Evolutionary conservation across 2,329 filamentous ascomycete species (phyloP).

Genomic region (Aspergillus sp.): DNA sequence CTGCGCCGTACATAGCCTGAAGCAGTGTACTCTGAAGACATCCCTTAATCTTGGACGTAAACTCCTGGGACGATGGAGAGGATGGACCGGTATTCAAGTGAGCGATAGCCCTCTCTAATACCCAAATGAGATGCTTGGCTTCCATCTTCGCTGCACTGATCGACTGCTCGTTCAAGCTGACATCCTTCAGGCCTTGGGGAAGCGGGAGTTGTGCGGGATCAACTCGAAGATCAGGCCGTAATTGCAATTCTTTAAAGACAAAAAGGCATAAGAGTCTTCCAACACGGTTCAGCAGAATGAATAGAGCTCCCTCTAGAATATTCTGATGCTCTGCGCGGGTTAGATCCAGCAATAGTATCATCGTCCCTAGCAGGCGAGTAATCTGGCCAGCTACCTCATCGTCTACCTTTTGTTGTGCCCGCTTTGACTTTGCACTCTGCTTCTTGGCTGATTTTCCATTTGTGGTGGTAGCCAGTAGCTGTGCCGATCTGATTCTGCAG

Average conservation of each 20-base stretch:
- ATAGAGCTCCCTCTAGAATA: slow-evolving; percentile 39
- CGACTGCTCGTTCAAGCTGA: slow-evolving; percentile 16
- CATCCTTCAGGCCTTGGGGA: slow-evolving; percentile 25
- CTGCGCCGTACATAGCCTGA: slow-evolving; percentile 34
- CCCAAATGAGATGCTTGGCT: slow-evolving; percentile 29
- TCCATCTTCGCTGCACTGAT: slow-evolving; percentile 25
- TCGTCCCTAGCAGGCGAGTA: slow-evolving; percentile 20
- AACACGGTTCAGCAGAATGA: slow-evolving; percentile 30
- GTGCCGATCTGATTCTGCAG: slow-evolving; percentile 15
- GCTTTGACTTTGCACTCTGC: slow-evolving; percentile 6
- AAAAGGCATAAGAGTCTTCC: slow-evolving; percentile 35
- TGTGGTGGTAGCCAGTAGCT: not conserved
- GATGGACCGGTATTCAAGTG: slow-evolving; percentile 13
- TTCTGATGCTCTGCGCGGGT: slow-evolving; percentile 20
- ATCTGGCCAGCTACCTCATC: slow-evolving; percentile 17
- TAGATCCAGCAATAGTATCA: slow-evolving; percentile 25
- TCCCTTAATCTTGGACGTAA: slow-evolving; percentile 19
- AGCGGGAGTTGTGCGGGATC: slow-evolving; percentile 20
- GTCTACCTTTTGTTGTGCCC: not conserved
- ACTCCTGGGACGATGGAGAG: slow-evolving; percentile 5
- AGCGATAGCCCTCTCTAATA: slow-evolving; percentile 25
- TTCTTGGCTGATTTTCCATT: slow-evolving; percentile 10
- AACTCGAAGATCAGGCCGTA: slow-evolving; percentile 17
- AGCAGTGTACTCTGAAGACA: slow-evolving; percentile 37
- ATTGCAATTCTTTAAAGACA: slow-evolving; percentile 31